Conservation (phyloP, 2,329 filamentous ascomycete genomes). For the Tothia fuscella region DNA sequence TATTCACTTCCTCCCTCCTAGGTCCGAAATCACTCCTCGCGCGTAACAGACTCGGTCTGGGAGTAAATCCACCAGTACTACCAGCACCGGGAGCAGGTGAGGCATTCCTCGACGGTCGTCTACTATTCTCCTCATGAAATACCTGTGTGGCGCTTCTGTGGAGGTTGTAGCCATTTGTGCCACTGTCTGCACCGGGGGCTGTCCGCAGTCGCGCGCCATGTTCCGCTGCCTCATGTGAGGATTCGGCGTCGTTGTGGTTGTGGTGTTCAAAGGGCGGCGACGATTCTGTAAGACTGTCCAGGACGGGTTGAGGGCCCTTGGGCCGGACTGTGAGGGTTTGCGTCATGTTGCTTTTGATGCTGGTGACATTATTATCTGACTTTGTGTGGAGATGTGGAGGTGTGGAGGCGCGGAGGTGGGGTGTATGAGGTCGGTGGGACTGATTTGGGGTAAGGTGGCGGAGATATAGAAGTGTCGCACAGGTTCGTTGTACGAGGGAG, state of each 20-base stretch:
- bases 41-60: conserved; percentile 29
- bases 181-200: neutral
- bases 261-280: neutral
- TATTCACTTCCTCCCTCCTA: conserved; percentile 18
- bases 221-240: conserved; percentile 1
- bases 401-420: no score
- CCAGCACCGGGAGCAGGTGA: neutral
- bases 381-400: no score
- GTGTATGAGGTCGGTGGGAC: no score
- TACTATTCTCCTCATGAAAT: conserved; percentile 4
- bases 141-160: conserved; percentile 6
- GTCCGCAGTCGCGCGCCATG: conserved; percentile 4
- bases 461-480: no score
- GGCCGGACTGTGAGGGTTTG: conserved; percentile 4
- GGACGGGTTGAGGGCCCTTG: conserved; percentile 9
- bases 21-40: conserved; percentile 44
- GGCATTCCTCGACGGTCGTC: conserved; percentile 2
- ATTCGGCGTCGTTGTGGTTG: neutral
- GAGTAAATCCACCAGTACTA: neutral
- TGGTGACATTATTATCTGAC: no score
- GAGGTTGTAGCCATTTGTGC: conserved; percentile 2
- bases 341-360: conserved; percentile 7
- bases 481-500: no score
- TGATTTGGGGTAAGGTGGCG: no score
- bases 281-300: conserved; percentile 4